Percentiles rank a stretch among this genome's conserved stretches.
These are phyloP conservation scores for Fusarium dimerum DNA, from an alignment of 2,329 filamentous ascomycete genomes.

Conservation along the genomic window DNA sequence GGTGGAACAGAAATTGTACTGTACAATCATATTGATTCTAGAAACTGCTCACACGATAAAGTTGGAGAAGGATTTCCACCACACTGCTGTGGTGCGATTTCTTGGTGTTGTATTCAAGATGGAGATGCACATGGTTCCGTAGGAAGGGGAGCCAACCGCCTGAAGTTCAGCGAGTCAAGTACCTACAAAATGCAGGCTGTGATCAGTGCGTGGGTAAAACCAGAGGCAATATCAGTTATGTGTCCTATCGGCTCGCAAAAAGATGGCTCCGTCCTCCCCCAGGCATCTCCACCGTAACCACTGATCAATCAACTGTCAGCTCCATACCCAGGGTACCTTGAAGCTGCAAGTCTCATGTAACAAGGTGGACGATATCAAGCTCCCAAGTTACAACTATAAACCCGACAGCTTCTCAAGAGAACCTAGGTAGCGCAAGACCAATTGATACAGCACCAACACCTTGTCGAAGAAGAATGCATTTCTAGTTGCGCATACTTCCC, in stretches of 20 bases:
- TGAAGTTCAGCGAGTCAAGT: neutral
- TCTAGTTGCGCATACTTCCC: constrained; percentile 1
- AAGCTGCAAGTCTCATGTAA: constrained; percentile 30
- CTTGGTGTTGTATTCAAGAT: no score
- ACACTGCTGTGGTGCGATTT: no score
- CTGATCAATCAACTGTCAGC: constrained; percentile 8
- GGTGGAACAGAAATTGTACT: no score
- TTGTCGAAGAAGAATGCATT: constrained; percentile 16
- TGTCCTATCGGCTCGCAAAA: constrained; percentile 28
- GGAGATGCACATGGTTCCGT: no score
- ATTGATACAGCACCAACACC: constrained; percentile 4
- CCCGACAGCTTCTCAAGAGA: constrained; percentile 1
- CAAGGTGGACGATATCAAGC: constrained; percentile 30
- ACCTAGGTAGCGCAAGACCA: neutral
- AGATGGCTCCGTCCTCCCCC: constrained; percentile 24
- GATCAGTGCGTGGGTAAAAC: no score
- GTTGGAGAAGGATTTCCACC: no score
- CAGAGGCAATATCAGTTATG: no score
- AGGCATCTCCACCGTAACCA: constrained; percentile 20
- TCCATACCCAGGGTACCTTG: constrained; percentile 22
- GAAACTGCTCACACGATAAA: no score
- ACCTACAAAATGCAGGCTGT: neutral
- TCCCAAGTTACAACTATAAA: constrained; percentile 10
- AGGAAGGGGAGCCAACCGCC: no score
- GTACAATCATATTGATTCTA: no score